Percentiles rank a stretch among this genome's conserved stretches.
Conservation (phyloP, 2,329 filamentous ascomycete genomes). For the Fusarium sp. region DNA sequence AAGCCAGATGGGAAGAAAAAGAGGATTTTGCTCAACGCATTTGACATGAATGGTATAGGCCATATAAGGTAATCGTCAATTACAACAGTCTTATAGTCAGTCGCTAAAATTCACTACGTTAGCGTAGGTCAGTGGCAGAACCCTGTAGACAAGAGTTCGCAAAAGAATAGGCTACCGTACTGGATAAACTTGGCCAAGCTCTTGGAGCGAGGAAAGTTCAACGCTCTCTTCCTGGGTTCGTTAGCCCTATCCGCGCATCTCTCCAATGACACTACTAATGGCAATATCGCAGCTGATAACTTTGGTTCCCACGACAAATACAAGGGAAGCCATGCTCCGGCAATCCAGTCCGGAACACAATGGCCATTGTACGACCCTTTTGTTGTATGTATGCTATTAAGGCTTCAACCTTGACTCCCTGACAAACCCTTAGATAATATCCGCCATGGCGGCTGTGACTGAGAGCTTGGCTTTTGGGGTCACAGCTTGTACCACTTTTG, state of each 20-base stretch:
- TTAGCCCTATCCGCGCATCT: too few relatives aligned
- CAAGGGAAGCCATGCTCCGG: conserved; percentile 10
- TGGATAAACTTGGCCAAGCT: conserved; percentile 34
- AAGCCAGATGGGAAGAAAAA: conserved; percentile 1
- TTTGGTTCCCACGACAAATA: conserved; percentile 12
- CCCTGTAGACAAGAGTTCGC: conserved; percentile 2
- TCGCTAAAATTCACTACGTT: not conserved
- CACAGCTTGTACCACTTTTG: conserved; percentile 63
- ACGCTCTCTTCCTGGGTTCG: conserved; percentile 18
- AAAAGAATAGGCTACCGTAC: conserved; percentile 25
- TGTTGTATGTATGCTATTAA: not conserved
- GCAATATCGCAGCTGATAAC: conserved; percentile 6
- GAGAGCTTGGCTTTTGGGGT: conserved; percentile 28
- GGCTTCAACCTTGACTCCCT: not conserved
- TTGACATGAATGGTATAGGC: conserved; percentile 3
- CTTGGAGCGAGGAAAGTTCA: conserved; percentile 25
- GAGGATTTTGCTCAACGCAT: conserved; percentile 2
- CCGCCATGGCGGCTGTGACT: conserved; percentile 65
- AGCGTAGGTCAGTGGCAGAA: conserved; percentile 9
- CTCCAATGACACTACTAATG: not conserved
- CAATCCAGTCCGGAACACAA: conserved; percentile 12
- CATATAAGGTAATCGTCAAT: not conserved
- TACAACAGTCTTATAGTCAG: too few relatives aligned
- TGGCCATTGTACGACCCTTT: conserved; percentile 22
- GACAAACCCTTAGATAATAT: conserved; percentile 2